A percentile compares a stretch with the other conserved stretches of the same genome.
Conservation (phyloP, 305 asterid species). For the Solanum chacoense region DNA sequence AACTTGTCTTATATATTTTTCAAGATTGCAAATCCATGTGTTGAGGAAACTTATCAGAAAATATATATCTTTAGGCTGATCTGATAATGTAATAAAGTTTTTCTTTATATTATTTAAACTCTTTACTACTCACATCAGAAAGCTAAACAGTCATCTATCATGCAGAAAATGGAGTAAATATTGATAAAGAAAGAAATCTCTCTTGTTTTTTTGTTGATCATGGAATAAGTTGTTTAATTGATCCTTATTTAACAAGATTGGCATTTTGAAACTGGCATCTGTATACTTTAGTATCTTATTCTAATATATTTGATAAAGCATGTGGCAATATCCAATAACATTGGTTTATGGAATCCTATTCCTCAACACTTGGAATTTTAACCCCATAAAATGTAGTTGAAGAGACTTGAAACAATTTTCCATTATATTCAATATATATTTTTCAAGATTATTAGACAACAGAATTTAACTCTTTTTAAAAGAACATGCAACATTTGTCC, state of each 20-base stretch:
- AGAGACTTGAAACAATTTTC: background rate
- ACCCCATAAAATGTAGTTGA: background rate
- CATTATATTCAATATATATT: background rate
- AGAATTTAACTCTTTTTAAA: background rate
- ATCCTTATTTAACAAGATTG: slow-evolving; percentile 3
- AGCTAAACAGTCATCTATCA: background rate
- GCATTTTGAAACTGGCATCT: background rate
- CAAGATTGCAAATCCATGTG: background rate
- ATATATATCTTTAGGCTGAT: background rate
- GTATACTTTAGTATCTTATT: background rate
- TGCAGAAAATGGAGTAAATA: background rate
- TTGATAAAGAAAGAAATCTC: background rate
- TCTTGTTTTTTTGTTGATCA: background rate
- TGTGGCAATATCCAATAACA: background rate
- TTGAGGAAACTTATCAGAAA: background rate
- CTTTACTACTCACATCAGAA: background rate
- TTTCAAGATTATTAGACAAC: background rate
- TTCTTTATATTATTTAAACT: background rate
- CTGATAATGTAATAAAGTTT: background rate
- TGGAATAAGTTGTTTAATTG: background rate
- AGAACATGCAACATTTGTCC: background rate
- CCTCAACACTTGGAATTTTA: background rate
- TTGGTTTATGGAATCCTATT: background rate
- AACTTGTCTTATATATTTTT: background rate
- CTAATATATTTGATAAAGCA: background rate